Percentiles rank a stretch among this genome's conserved stretches.
Evolutionary conservation across 768 basidiomycete genomes (phyloP).

Genomic region (Suillus lakei): DNA sequence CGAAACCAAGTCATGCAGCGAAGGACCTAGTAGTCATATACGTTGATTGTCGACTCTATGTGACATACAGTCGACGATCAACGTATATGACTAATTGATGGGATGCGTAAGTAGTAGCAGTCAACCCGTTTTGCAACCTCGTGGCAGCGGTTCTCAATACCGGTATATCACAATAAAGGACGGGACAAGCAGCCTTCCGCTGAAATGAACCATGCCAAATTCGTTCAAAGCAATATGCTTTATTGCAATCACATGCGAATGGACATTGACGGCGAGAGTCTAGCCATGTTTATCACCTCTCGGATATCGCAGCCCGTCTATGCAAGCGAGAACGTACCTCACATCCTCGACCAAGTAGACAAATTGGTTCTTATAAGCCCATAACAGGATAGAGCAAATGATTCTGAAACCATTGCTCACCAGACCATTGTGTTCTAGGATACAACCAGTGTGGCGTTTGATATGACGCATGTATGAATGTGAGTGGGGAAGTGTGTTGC

Average conservation of each 20-base stretch:
- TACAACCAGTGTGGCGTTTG: neutral
- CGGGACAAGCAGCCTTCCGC: neutral
- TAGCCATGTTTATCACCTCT: neutral
- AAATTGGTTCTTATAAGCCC: neutral
- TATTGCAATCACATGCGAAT: neutral
- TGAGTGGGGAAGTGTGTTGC: neutral
- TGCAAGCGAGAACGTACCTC: neutral
- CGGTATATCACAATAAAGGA: neutral
- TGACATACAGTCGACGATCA: neutral
- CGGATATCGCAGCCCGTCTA: neutral
- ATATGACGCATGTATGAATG: neutral
- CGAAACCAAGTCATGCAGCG: neutral
- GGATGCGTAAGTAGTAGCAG: neutral
- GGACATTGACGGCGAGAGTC: neutral
- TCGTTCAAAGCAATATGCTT: neutral
- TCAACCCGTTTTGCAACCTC: neutral
- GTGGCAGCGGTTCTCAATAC: too few species aligned
- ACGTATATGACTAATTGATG: neutral
- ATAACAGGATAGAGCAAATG: neutral
- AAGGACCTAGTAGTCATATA: too few species aligned
- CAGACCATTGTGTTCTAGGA: neutral
- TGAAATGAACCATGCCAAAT: neutral
- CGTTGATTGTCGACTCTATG: too few species aligned
- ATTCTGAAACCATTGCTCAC: neutral
- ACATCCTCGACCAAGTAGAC: neutral